Evolutionary conservation across 768 basidiomycete genomes (phyloP), one percentile per base, ranked within the genome.

Genomic region (Leccinum subgranulosum): DNA sequence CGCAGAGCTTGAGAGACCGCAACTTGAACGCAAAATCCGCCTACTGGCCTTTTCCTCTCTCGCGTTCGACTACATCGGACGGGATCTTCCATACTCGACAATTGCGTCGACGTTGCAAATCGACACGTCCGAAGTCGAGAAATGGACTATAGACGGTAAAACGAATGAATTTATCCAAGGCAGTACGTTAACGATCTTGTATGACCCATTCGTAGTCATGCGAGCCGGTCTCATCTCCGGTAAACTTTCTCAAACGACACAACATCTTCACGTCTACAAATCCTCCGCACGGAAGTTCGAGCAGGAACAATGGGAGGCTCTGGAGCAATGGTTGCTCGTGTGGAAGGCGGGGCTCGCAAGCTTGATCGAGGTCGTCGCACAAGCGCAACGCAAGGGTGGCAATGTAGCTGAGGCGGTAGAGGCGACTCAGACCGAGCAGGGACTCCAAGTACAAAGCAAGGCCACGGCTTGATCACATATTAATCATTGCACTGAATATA

Each of bases 121-220:
- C 8, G 80, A 84, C 25, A 59, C 71, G 21, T 75, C 80, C 25
- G 77, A 90, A 58, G 90, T 94, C 28, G 93, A 94, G 70, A 85
- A 82, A 65, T 94, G 91, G 90, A 84, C 86, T 41, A 94, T 94
- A 60, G 90, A 94, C 73, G 86, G 92, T 92, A 66, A 59, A 77
- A 61, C 12, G 29, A 48, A 54, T 53, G 8, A 19, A 4, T 29
- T 6, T 31, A 31, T 29, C 0, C 3, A 47, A 21, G 6, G 4
- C 23, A 27, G 6, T 6, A 5, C 25, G 47, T 46, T 59, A 36
- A 60, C 8, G 17, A 39, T 39, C 17, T 29, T 6, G 23, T 55
- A 33, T 34, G 14, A 25, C 23, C 10, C 10, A 3, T 52, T 49
- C 14, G 12, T 63, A 93, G 92, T 88, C 55, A 92, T 94, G 63